These are phyloP conservation scores for Stachybotrys chlorohalonatus DNA, from an alignment of 2,329 filamentous ascomycete species.

Conservation along the genomic window DNA sequence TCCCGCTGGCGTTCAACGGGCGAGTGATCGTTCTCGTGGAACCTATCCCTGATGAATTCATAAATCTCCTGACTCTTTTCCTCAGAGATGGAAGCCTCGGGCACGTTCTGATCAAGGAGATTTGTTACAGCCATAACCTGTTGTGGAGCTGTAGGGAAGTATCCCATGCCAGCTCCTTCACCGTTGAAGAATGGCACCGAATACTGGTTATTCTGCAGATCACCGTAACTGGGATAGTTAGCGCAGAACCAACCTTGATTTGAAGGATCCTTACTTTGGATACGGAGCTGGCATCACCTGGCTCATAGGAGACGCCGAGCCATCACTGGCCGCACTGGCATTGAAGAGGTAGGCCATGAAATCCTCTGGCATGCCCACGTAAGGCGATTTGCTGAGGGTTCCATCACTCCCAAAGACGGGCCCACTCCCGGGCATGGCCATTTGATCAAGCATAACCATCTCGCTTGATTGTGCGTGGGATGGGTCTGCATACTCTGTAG, in stretches of 20 bases:
- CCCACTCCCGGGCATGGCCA: slow-evolving; percentile 58
- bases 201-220: slow-evolving; percentile 32
- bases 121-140: slow-evolving; percentile 88
- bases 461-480: slow-evolving; percentile 37
- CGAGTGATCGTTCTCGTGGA: slow-evolving; percentile 71
- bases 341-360: slow-evolving; percentile 82
- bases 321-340: slow-evolving; percentile 15
- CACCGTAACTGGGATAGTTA: slow-evolving; percentile 38
- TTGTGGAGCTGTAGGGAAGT: slow-evolving; percentile 53
- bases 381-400: slow-evolving; percentile 73
- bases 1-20: slow-evolving; percentile 68
- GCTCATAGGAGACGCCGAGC: slow-evolving; percentile 18
- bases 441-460: slow-evolving; percentile 53
- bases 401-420: slow-evolving; percentile 82
- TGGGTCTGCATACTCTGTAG: slow-evolving; percentile 36
- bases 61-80: slow-evolving; percentile 79
- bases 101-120: slow-evolving; percentile 69
- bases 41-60: slow-evolving; percentile 70
- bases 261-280: slow-evolving; percentile 34
- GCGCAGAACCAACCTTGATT: neutral
- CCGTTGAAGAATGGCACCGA: slow-evolving; percentile 37
- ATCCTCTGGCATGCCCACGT: slow-evolving; percentile 74
- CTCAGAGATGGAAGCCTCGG: slow-evolving; percentile 74
- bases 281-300: slow-evolving; percentile 35
- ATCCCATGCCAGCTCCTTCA: slow-evolving; percentile 38